These are phyloP conservation scores for Hypoxylon lenormandii DNA, from an alignment of 495 filamentous ascomycete genomes.

Conservation along the genomic window DNA sequence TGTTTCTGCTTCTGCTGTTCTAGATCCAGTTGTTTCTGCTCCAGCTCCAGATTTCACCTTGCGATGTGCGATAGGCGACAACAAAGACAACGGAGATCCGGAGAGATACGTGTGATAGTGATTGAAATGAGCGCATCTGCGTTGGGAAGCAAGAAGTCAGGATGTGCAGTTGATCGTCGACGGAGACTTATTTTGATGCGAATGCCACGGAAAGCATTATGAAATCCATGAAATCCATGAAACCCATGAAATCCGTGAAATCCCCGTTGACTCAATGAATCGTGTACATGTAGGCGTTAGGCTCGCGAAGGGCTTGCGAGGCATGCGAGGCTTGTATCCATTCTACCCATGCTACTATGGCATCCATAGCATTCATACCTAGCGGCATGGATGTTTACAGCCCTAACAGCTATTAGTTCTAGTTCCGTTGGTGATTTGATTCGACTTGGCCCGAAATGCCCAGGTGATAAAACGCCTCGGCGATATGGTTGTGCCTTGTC, in stretches of 20 bases:
- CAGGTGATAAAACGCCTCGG: constrained; percentile 28
- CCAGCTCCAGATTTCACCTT: too few species aligned
- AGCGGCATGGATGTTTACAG: background rate
- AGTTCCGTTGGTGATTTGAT: background rate
- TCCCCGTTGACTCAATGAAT: constrained; percentile 26
- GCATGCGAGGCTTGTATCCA: background rate
- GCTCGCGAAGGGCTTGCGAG: too few species aligned
- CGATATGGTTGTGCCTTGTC: constrained; percentile 39
- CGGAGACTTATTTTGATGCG: background rate
- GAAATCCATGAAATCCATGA: too few species aligned
- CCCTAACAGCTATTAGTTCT: background rate
- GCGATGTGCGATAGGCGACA: constrained; percentile 26
- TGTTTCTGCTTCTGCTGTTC: too few species aligned
- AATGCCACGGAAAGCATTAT: constrained; percentile 17
- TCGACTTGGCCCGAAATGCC: constrained; percentile 9
- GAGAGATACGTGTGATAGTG: constrained; percentile 12
- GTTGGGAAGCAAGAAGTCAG: constrained; percentile 31
- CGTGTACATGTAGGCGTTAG: constrained; percentile 5
- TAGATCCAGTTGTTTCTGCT: too few species aligned
- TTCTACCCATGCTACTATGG: too few species aligned
- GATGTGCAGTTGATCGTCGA: constrained; percentile 20
- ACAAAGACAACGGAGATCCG: constrained; percentile 17
- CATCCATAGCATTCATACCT: too few species aligned
- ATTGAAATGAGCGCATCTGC: background rate
- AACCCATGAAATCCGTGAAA: too few species aligned